Base-by-base conservation (phyloP, 192 early-diverging fungal genomes). In the Entomortierella beljakovae region DNA sequence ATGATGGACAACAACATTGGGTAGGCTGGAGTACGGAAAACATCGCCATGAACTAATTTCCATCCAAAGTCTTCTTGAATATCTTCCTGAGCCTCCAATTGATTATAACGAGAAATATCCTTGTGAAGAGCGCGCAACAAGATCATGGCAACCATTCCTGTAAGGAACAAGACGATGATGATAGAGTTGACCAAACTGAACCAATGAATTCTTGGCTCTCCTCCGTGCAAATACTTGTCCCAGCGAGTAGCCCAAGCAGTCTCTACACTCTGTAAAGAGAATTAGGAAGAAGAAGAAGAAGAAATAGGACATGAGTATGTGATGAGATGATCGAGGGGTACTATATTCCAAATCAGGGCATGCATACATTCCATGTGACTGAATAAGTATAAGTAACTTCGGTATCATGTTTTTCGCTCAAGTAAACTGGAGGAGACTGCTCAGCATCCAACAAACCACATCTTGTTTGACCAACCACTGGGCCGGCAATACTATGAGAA, bases 1-100 rank as follows among this genome's bases (percentile, higher is more conserved):
- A 95, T 85, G 15, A 95, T 93, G 0, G 94, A 83, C 29, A 99
- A 81, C 50, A 93, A 79, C 64, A 91, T 90, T 50, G 90, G 83
- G 35, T 90, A 88, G 28, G 86, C 72, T 2, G 97, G 95, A 16
- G 95, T 83, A 15, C 97, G 91, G 84, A 99, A 99, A 29, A 99
- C 95, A 80, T 99, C 97, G 32, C 95, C 95, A 55, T 99, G 97
- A 10, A 99, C 94, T 28, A 95, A 88, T 80, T 98, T 99, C 97
- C 97, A 99, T 3, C 97, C 97, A 90, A 94, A 97, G 65, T 99
- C 97, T 69, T 98, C 97, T 61, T 92, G 92, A 43, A 93, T 81
- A 68, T 93, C 90, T 61, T 93, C 90, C 54, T 88, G 84, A 11
- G 84, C 85, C 34, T 88, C 87, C 58, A 87, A 58, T 7, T 84